Percentiles rank a stretch among this genome's conserved stretches.
Conservation (phyloP, 2,329 filamentous ascomycete genomes). For the Hysterium pulicare region DNA sequence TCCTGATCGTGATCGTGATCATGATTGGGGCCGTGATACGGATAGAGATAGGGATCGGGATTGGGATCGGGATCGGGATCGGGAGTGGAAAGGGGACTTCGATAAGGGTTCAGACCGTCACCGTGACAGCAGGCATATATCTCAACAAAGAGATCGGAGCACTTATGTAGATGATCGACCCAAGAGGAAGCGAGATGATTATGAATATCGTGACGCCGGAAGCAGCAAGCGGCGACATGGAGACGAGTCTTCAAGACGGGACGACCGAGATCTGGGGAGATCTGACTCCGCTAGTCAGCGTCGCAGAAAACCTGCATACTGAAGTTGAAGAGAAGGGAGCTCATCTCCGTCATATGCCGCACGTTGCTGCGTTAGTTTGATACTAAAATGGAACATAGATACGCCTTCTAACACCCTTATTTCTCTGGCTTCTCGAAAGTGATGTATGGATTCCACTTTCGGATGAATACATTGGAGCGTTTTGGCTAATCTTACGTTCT, state of each 20-base stretch:
- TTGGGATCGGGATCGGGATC: conserved; percentile 8
- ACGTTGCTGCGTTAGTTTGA: background rate
- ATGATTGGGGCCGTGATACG: conserved; percentile 14
- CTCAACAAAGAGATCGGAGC: no score
- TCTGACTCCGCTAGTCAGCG: background rate
- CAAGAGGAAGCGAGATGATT: conserved; percentile 19
- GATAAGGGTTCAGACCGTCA: conserved; percentile 9
- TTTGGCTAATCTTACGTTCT: no score
- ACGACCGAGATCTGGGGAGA: conserved; percentile 2
- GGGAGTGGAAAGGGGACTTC: conserved; percentile 13
- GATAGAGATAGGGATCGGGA: conserved; percentile 15
- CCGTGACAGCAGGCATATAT: conserved; percentile 10
- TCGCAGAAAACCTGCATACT: background rate
- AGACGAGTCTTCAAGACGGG: conserved; percentile 3
- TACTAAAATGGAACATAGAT: background rate
- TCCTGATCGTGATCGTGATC: conserved; percentile 9
- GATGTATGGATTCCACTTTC: background rate
- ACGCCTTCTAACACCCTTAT: background rate
- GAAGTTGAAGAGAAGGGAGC: no score
- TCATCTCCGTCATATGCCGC: no score
- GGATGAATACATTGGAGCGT: background rate
- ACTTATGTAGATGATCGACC: conserved; percentile 21
- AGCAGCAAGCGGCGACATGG: conserved; percentile 8
- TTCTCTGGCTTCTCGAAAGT: background rate
- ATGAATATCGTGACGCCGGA: conserved; percentile 16